phyloP scores from a whole-genome alignment of 495 filamentous ascomycete species.

The Coniosporium apollinis region DNA sequence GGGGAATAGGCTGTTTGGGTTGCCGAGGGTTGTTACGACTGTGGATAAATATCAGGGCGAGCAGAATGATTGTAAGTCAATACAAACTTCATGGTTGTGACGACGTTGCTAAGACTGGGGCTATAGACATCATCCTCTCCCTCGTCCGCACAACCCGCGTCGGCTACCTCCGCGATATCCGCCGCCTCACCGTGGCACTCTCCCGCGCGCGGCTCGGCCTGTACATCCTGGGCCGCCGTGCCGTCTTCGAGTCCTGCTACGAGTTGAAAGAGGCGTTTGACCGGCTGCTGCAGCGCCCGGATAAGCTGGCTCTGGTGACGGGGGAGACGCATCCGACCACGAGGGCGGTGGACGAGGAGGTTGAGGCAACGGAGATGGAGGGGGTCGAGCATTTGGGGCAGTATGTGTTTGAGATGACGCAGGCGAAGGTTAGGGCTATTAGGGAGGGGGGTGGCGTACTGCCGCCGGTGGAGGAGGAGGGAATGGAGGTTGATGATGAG shows the following conservation, averaged over 20 bases:
- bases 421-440: conserved; percentile 57
- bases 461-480: conserved; percentile 3
- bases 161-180: conserved; percentile 88
- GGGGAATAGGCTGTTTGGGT: conserved; percentile 69
- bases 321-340: conserved; percentile 73
- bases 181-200: conserved; percentile 89
- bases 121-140: conserved; percentile 79
- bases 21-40: conserved; percentile 80
- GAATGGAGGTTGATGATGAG: conserved; percentile 13
- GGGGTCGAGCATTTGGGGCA: conserved; percentile 88
- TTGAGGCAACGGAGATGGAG: conserved; percentile 51
- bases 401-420: conserved; percentile 95
- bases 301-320: conserved; percentile 63
- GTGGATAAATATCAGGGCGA: conserved; percentile 99
- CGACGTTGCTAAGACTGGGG: not conserved
- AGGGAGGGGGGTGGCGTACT: conserved; percentile 24
- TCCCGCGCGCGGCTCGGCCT: conserved; percentile 84
- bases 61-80: conserved; percentile 85
- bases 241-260: conserved; percentile 76
- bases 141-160: conserved; percentile 73
- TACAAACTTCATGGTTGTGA: not conserved
- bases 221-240: conserved; percentile 81
- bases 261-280: conserved; percentile 80
- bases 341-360: conserved; percentile 33
- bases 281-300: conserved; percentile 46